Evolutionary conservation across 345 rosid species (phyloP).

Genomic region (Eutrema heterophyllum): DNA sequence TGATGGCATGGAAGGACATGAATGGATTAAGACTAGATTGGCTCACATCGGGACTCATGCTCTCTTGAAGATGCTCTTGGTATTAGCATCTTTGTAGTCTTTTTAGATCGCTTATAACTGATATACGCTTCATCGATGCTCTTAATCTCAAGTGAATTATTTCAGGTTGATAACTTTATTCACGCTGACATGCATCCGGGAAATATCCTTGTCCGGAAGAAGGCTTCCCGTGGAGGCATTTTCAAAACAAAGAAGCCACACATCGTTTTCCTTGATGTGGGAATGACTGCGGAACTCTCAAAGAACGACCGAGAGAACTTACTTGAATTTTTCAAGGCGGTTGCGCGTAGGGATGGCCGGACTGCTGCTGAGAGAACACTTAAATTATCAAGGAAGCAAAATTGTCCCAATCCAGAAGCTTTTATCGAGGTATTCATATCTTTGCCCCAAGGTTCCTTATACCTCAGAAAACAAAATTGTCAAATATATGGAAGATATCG

Average conservation of each 20-base stretch:
- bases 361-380: conserved; percentile 78
- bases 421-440: conserved; percentile 54
- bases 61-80: conserved; percentile 98
- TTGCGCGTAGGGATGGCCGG: conserved; percentile 82
- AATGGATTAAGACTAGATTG: conserved; percentile 66
- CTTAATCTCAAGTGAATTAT: background rate
- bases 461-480: background rate
- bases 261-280: conserved; percentile 90
- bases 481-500: background rate
- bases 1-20: conserved; percentile 80
- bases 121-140: background rate
- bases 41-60: conserved; percentile 99
- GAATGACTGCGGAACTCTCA: conserved; percentile 97
- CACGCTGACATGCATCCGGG: conserved; percentile 99
- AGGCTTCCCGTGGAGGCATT: conserved; percentile 57
- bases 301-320: conserved; percentile 71
- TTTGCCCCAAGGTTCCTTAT: background rate
- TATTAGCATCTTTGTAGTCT: conserved; percentile 17
- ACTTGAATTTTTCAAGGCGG: conserved; percentile 79
- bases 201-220: conserved; percentile 78
- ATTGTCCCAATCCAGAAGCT: conserved; percentile 82
- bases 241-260: conserved; percentile 90
- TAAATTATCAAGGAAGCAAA: conserved; percentile 71
- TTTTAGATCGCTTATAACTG: background rate
- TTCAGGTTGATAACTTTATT: conserved; percentile 96